Percentiles rank a stretch among this genome's conserved stretches.
phyloP scores from a whole-genome alignment of 2,329 filamentous ascomycete genomes.

The Talaromyces atroroseus region DNA sequence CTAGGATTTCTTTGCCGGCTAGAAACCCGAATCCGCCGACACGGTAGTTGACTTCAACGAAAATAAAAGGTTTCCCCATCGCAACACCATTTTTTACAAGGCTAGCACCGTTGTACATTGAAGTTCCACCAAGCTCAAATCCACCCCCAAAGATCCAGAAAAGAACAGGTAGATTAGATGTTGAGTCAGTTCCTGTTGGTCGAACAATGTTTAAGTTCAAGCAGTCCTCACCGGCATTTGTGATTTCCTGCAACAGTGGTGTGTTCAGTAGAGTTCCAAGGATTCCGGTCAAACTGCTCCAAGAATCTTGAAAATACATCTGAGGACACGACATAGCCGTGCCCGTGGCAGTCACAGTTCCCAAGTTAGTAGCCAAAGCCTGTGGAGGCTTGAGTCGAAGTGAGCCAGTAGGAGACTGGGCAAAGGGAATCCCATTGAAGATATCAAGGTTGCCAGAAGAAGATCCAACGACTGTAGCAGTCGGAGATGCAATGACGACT shows the following conservation, averaged over 20 bases:
- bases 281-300: slow-evolving; percentile 39
- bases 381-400: slow-evolving; percentile 68
- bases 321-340: slow-evolving; percentile 63
- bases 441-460: slow-evolving; percentile 52
- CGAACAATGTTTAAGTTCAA: slow-evolving; percentile 57
- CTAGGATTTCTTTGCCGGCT: slow-evolving; percentile 61
- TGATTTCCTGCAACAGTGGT: slow-evolving; percentile 53
- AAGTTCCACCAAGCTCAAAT: slow-evolving; percentile 44
- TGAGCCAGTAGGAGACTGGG: slow-evolving; percentile 60
- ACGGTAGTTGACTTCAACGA: slow-evolving; percentile 73
- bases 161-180: slow-evolving; percentile 58
- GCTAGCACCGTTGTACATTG: slow-evolving; percentile 31
- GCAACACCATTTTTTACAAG: slow-evolving; percentile 36
- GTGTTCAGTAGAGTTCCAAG: slow-evolving; percentile 49
- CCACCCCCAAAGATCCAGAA: slow-evolving; percentile 68
- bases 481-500: slow-evolving; percentile 25
- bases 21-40: slow-evolving; percentile 70
- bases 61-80: slow-evolving; percentile 61
- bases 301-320: slow-evolving; percentile 52
- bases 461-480: slow-evolving; percentile 47
- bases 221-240: slow-evolving; percentile 58
- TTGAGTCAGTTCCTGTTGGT: slow-evolving; percentile 51
- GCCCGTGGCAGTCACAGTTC: slow-evolving; percentile 57
- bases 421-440: slow-evolving; percentile 72
- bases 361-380: slow-evolving; percentile 53